Evolutionary conservation across 2,329 filamentous ascomycete species (phyloP).

Genomic region (Diaporthe amygdali): DNA sequence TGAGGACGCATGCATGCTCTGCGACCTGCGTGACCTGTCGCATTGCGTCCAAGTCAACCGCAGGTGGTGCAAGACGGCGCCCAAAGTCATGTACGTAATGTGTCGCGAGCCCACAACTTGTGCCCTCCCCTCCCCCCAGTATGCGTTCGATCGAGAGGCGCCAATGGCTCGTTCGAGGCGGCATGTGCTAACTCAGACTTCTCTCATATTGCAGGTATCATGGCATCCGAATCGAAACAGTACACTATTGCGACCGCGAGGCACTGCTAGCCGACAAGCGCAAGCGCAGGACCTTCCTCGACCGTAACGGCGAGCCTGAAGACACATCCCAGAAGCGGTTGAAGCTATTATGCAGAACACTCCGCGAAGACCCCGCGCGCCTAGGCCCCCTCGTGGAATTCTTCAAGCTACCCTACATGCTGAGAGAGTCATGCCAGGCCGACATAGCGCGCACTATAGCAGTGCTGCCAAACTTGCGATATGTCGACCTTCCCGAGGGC

Average conservation of each 20-base stretch:
- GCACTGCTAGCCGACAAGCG: conserved; percentile 79
- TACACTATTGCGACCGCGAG: conserved; percentile 93
- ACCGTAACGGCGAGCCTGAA: conserved; percentile 79
- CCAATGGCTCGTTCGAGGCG: background rate
- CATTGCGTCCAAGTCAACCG: conserved; percentile 78
- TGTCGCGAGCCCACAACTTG: conserved; percentile 4
- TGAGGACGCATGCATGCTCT: conserved; percentile 88
- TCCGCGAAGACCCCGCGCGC: conserved; percentile 74
- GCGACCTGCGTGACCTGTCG: conserved; percentile 87
- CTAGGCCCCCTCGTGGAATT: conserved; percentile 76
- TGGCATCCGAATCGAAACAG: conserved; percentile 89
- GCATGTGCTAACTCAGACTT: background rate
- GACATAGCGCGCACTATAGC: conserved; percentile 87
- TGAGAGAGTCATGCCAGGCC: conserved; percentile 83
- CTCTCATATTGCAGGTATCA: conserved; percentile 65
- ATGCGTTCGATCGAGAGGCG: background rate
- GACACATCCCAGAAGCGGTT: conserved; percentile 80
- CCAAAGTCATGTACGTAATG: conserved; percentile 64
- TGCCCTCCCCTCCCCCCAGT: background rate
- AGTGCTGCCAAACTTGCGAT: conserved; percentile 82
- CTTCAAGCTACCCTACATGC: conserved; percentile 94
- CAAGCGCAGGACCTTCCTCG: conserved; percentile 74
- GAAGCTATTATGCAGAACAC: conserved; percentile 78
- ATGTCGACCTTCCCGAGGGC: conserved; percentile 89
- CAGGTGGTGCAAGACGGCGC: conserved; percentile 67